These are phyloP conservation scores for Penicillium concentricum DNA, from an alignment of 2,329 filamentous ascomycete species.

Conservation along the genomic window DNA sequence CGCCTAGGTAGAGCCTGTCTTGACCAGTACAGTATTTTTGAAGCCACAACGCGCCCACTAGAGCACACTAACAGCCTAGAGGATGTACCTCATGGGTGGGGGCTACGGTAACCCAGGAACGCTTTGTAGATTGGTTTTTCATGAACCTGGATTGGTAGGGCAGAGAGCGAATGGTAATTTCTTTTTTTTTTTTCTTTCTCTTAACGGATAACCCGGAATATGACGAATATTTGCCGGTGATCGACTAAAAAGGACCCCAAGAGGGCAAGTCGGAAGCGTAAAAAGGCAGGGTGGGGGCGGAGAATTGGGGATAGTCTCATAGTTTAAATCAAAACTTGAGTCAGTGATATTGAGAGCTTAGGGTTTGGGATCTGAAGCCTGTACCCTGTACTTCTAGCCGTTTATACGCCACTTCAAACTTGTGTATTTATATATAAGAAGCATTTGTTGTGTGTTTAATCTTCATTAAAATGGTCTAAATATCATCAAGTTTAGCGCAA, in stretches of 20 bases:
- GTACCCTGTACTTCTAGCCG: neutral
- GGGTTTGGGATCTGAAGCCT: neutral
- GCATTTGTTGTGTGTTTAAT: no score
- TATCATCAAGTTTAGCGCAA: no score
- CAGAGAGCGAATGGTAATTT: neutral
- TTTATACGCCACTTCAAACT: neutral
- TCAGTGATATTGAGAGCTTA: neutral
- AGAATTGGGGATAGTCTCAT: neutral
- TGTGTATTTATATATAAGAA: no score
- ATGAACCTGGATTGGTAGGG: neutral
- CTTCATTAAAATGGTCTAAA: no score
- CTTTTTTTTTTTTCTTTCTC: neutral
- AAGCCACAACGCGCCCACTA: neutral
- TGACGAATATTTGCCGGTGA: neutral
- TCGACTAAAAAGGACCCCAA: neutral
- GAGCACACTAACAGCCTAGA: neutral
- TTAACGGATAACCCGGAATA: neutral
- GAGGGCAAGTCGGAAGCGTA: neutral
- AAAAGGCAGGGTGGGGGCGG: neutral
- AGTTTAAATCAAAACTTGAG: neutral
- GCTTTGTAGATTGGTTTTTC: neutral
- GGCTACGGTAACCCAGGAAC: neutral
- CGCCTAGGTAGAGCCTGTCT: neutral
- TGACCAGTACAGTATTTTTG: slow-evolving; percentile 1
- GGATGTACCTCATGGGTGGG: neutral